These are phyloP conservation scores for Xylariaceae sp. DNA, from an alignment of 2,329 filamentous ascomycete species.

Conservation along the genomic window DNA sequence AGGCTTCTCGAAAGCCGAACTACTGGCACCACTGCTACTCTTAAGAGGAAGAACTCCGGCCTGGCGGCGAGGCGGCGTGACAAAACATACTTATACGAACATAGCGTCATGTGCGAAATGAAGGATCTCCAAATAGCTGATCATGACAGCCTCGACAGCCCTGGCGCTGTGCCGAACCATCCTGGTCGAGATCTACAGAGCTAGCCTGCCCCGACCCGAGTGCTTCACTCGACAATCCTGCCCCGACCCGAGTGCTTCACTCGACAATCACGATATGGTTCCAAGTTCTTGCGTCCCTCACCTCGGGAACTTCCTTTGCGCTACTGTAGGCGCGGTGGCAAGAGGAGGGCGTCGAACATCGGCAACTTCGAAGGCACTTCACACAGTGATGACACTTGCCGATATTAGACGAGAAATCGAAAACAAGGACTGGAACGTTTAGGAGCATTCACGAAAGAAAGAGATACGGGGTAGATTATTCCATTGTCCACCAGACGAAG, in stretches of 20 bases:
- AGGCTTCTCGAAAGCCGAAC: slow-evolving; percentile 8
- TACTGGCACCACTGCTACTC: not conserved
- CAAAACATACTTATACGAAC: not conserved
- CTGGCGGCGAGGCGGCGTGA: not conserved
- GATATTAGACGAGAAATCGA: no score
- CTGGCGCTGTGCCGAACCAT: slow-evolving; percentile 8
- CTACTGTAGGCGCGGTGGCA: not conserved
- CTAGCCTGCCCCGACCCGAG: slow-evolving; percentile 4
- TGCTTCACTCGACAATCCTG: slow-evolving; percentile 1
- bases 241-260: not conserved
- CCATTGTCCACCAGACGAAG: no score
- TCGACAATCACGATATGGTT: not conserved
- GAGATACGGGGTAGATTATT: no score
- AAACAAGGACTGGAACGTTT: no score
- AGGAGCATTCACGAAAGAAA: no score
- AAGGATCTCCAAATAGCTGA: not conserved
- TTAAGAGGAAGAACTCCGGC: not conserved
- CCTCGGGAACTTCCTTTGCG: not conserved
- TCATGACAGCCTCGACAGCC: not conserved
- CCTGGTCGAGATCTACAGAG: slow-evolving; percentile 12
- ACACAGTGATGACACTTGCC: no score
- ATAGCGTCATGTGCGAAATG: not conserved
- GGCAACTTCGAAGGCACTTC: not conserved
- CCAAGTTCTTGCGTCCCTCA: not conserved
- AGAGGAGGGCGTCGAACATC: not conserved